A percentile compares a stretch with the other conserved stretches of the same genome.
phyloP scores from a whole-genome alignment of 1,284 basidiomycete species.

The Trichosporon coremiiforme region DNA sequence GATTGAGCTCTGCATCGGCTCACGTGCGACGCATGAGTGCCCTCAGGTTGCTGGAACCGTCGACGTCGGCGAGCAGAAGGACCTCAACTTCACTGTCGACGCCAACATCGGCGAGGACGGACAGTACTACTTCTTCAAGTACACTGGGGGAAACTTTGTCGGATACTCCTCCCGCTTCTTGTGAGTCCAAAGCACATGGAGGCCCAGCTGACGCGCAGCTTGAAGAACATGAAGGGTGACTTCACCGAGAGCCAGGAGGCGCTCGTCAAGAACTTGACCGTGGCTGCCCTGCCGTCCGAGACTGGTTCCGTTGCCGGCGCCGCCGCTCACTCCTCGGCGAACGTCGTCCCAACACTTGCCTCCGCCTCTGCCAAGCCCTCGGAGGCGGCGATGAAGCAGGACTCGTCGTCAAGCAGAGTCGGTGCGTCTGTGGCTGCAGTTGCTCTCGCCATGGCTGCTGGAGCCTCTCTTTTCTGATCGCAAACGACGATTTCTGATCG shows the following conservation, averaged over 20 bases:
- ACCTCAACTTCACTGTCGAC: slow-evolving; percentile 66
- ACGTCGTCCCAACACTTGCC: neutral
- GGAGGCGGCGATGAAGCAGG: neutral
- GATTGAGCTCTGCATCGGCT: slow-evolving; percentile 67
- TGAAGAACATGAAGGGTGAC: slow-evolving; percentile 19
- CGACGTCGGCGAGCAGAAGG: slow-evolving; percentile 64
- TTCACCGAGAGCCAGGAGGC: slow-evolving; percentile 11
- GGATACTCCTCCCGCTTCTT: slow-evolving; percentile 21
- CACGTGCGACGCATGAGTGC: slow-evolving; percentile 58
- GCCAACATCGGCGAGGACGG: slow-evolving; percentile 64
- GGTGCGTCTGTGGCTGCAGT: neutral
- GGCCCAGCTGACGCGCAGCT: neutral
- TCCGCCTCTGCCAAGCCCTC: neutral
- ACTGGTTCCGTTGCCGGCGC: neutral
- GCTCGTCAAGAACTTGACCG: slow-evolving; percentile 3
- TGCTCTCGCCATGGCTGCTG: neutral
- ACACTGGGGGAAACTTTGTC: slow-evolving; percentile 61
- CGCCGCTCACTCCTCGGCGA: neutral
- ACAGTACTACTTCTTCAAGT: slow-evolving; percentile 59
- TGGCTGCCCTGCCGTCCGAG: neutral
- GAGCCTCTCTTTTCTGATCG: neutral
- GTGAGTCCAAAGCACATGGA: neutral
- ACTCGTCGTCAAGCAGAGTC: neutral
- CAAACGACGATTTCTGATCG: no score
- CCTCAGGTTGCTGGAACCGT: slow-evolving; percentile 67